These are phyloP conservation scores for Russula abietina DNA, from an alignment of 768 basidiomycete genomes.

Conservation along the genomic window DNA sequence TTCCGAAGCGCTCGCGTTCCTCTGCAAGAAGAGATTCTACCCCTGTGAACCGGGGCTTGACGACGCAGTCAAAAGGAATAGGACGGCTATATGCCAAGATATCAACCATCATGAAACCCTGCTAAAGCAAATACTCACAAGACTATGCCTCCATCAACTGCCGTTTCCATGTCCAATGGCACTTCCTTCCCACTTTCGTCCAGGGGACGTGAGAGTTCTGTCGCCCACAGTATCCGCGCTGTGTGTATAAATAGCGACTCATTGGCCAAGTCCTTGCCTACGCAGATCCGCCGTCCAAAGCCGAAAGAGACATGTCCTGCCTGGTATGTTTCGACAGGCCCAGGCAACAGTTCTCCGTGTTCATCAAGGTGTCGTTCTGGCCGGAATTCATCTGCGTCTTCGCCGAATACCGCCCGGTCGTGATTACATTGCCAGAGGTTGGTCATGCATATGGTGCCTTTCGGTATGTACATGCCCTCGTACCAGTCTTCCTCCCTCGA, in stretches of 20 bases:
- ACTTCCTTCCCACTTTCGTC: conserved; percentile 20
- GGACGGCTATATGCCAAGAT: conserved; percentile 10
- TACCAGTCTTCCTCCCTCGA: conserved; percentile 30
- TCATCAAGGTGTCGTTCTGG: conserved; percentile 22
- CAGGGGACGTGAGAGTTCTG: conserved; percentile 13
- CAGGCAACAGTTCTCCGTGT: background rate
- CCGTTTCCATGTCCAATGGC: background rate
- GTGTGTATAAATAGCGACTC: conserved; percentile 24
- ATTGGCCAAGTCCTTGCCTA: conserved; percentile 23
- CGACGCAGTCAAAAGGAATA: conserved; percentile 18
- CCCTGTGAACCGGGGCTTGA: conserved; percentile 23
- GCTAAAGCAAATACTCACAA: background rate
- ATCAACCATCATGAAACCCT: too few species aligned
- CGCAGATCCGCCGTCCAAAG: conserved; percentile 24
- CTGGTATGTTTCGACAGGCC: conserved; percentile 13
- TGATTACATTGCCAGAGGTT: conserved; percentile 24
- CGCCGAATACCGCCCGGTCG: conserved; percentile 8
- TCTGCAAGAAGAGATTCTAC: conserved; percentile 5
- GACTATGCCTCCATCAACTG: conserved; percentile 6
- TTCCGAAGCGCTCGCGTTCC: background rate
- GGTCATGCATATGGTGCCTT: conserved; percentile 31
- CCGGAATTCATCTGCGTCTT: conserved; percentile 21
- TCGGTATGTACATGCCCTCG: conserved; percentile 31
- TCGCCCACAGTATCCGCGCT: conserved; percentile 24
- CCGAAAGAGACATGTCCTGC: conserved; percentile 23